Percentiles rank a stretch among this genome's conserved stretches.
These are phyloP conservation scores for Trichomonas gallinae DNA, from an alignment of 208 protist species.

Conservation along the genomic window DNA sequence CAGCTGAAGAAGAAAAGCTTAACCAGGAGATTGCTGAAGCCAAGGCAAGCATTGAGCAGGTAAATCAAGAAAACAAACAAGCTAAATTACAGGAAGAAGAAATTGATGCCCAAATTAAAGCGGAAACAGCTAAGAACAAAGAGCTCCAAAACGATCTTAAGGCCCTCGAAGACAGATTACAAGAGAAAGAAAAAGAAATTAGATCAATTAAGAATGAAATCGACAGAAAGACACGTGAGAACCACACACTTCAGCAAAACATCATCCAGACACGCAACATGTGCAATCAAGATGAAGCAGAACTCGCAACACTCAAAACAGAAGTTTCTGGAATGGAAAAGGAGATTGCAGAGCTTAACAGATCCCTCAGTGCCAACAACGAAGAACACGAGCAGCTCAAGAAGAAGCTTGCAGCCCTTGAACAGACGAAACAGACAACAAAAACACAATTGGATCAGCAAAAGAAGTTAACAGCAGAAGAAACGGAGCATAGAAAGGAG, in stretches of 20 bases:
- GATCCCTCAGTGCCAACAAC: background rate
- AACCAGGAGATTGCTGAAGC: background rate
- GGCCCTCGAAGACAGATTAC: background rate
- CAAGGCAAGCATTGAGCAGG: background rate
- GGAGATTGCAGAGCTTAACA: background rate
- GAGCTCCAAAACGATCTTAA: conserved; percentile 7
- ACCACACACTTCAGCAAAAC: background rate
- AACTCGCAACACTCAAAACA: background rate
- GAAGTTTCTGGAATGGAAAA: background rate
- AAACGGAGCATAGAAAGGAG: background rate
- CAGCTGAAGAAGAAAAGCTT: background rate
- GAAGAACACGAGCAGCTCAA: background rate
- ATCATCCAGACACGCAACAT: conserved; percentile 17
- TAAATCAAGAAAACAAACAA: background rate
- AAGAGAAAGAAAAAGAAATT: conserved; percentile 21
- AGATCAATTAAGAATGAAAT: conserved; percentile 9
- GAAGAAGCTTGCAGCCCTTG: background rate
- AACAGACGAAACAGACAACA: background rate
- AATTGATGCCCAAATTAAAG: background rate
- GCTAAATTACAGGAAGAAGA: conserved; percentile 15
- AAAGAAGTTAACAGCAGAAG: background rate
- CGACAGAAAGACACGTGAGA: background rate
- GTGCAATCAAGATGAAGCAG: background rate
- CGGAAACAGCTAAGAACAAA: conserved; percentile 8
- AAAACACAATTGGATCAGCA: background rate